These are phyloP conservation scores for Auriscalpium orientale DNA, from an alignment of 768 basidiomycete species.

Conservation along the genomic window DNA sequence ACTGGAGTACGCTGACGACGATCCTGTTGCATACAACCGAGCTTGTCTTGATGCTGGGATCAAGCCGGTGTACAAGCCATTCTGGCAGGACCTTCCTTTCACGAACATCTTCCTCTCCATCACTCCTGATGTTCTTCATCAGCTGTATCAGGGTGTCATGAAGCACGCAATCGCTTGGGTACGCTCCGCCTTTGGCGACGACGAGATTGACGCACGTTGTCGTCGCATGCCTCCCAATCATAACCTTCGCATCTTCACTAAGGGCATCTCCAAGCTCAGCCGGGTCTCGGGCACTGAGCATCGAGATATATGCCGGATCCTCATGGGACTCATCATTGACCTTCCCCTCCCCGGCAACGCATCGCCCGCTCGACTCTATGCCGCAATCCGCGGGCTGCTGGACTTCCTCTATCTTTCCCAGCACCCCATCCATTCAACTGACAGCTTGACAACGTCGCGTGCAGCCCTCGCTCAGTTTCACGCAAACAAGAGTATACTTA, in stretches of 20 bases:
- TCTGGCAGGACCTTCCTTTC: conserved; percentile 25
- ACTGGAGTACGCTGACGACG: neutral
- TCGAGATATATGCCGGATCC: conserved; percentile 21
- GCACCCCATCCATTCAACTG: neutral
- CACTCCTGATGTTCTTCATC: neutral
- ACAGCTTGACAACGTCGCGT: neutral
- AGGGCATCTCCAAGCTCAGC: conserved; percentile 32
- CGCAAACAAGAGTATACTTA: neutral
- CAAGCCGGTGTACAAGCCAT: conserved; percentile 22
- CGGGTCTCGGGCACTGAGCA: conserved; percentile 40
- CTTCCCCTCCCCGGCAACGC: neutral
- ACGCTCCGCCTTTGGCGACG: conserved; percentile 2
- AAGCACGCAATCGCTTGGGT: neutral
- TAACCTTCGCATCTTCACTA: conserved; percentile 31
- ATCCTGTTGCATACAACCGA: neutral
- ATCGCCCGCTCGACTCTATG: neutral
- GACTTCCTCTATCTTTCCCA: neutral
- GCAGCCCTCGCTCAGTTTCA: neutral
- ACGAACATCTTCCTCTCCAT: neutral
- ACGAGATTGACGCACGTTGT: conserved; percentile 32
- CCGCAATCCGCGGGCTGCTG: neutral
- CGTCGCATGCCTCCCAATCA: conserved; percentile 22
- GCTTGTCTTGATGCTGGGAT: neutral
- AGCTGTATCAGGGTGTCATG: neutral
- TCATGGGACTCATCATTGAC: neutral